Evolutionary conservation across 2,329 filamentous ascomycete genomes (phyloP), one percentile per base, ranked within the genome.

Genomic region (Dactylonectria macrodidyma): DNA sequence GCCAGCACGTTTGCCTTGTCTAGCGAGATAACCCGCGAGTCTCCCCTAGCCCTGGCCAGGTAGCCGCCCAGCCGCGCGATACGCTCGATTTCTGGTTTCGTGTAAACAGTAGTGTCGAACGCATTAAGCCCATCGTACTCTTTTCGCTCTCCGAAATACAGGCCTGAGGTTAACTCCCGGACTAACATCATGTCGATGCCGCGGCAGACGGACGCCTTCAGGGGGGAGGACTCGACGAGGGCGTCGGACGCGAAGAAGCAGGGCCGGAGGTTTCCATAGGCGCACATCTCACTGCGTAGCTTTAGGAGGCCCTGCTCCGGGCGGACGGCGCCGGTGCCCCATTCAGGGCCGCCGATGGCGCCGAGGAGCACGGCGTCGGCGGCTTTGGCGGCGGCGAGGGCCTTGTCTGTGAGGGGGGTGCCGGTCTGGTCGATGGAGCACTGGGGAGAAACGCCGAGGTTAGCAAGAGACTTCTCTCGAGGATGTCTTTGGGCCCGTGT

Each of bases 1-100:
- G 95, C 95, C 70, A 97, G 88, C 62, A 98, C 95, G 79, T 97
- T 97, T 65, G 95, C 95, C 88, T 97, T 97, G 83, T 97, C 95
- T 79, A 97, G 83, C 79, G 89, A 92, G 91, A 91, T 94, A 54
- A 97, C 93, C 41, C 69, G 71, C 62, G 92, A 92, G 44, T 91
- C 85, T 2, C 91, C 86, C 75, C 91, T 89, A 62, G 92, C 90
- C 69, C 95, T 86, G 6, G 95, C 95, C 41, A 97, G 86, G 82
- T 91, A 89, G 16, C 90, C 95, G 5, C 91, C 94, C 51, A 97
- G 87, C 52, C 95, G 88, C 19, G 92, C 93, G 76, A 97, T 91
- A 62, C 95, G 90, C 88, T 96, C 93, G 73, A 97, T 92, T 86
- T 97, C 95, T 67, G 87, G 81, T 55, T 92, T 89, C 56, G 90